A percentile compares a stretch with the other conserved stretches of the same genome.
Conservation (phyloP, 164 flowering plant genomes). For the Kalanchoe fedtschenkoi region DNA sequence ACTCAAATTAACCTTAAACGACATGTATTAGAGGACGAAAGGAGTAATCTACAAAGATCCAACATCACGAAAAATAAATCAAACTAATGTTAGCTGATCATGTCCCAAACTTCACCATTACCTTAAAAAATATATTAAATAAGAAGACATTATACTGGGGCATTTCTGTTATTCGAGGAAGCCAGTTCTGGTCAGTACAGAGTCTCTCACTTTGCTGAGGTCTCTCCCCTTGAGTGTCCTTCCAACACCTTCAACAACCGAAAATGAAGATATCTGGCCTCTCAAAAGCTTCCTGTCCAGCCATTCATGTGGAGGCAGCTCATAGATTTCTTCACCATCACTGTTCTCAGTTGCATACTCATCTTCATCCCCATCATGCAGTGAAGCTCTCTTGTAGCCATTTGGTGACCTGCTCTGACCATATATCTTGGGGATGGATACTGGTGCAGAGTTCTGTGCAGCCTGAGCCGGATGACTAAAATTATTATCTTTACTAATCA, state of each 20-base stretch:
- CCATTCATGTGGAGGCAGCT: conserved; percentile 51
- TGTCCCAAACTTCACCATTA: neutral
- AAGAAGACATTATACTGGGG: too few species aligned
- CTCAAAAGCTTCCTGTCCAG: conserved; percentile 37
- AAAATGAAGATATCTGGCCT: conserved; percentile 39
- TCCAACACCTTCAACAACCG: conserved; percentile 65
- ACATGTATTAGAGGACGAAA: too few species aligned
- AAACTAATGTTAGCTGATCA: too few species aligned
- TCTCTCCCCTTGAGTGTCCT: conserved; percentile 72
- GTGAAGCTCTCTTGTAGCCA: conserved; percentile 11
- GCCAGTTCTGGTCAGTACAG: conserved; percentile 47
- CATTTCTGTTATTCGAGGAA: conserved; percentile 36
- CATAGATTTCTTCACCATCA: conserved; percentile 10
- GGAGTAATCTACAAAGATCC: too few species aligned
- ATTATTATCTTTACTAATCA: neutral
- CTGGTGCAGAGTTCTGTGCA: conserved; percentile 39
- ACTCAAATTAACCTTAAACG: too few species aligned
- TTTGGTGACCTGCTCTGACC: conserved; percentile 15
- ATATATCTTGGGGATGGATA: conserved; percentile 38
- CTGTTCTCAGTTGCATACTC: conserved; percentile 13
- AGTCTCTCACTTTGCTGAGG: conserved; percentile 52
- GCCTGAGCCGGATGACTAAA: conserved; percentile 11
- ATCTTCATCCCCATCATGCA: conserved; percentile 8
- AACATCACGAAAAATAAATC: too few species aligned
- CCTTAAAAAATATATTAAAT: neutral